Evolutionary conservation across 2,329 filamentous ascomycete species (phyloP).

Genomic region (Pseudogymnoascus pannorum): DNA sequence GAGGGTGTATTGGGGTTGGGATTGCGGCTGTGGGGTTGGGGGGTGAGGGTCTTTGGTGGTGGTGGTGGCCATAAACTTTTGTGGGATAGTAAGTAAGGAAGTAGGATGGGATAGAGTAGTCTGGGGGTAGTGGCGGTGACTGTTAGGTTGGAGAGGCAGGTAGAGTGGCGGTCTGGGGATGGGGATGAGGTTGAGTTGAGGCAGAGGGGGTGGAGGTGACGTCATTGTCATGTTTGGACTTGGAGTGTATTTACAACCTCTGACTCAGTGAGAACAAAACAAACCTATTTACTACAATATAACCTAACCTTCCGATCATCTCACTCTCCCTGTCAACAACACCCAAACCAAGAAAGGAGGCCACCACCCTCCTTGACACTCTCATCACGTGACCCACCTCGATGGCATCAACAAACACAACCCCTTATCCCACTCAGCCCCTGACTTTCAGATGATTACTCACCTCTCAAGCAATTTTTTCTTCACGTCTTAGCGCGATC

Average conservation of each 20-base stretch:
- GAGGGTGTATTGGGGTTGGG: neutral
- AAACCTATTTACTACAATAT: neutral
- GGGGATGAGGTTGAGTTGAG: neutral
- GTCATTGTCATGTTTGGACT: neutral
- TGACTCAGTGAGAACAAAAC: neutral
- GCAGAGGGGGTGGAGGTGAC: neutral
- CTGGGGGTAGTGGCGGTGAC: too few species aligned
- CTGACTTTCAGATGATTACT: neutral
- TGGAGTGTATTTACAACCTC: neutral
- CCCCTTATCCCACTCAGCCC: neutral
- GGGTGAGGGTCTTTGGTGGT: neutral
- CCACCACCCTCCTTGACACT: neutral
- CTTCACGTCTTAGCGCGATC: neutral
- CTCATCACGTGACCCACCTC: neutral
- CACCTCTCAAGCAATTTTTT: neutral
- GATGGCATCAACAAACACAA: neutral
- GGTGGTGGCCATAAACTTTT: too few species aligned
- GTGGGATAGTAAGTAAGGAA: too few species aligned
- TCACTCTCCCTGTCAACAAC: neutral
- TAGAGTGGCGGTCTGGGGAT: too few species aligned
- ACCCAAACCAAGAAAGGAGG: neutral
- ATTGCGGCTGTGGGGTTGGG: neutral
- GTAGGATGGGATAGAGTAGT: too few species aligned
- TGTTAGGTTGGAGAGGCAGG: neutral
- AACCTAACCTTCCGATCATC: neutral